A percentile compares a stretch with the other conserved stretches of the same genome.
phyloP scores from a whole-genome alignment of 345 rosid species.

The Melaleuca alternifolia region DNA sequence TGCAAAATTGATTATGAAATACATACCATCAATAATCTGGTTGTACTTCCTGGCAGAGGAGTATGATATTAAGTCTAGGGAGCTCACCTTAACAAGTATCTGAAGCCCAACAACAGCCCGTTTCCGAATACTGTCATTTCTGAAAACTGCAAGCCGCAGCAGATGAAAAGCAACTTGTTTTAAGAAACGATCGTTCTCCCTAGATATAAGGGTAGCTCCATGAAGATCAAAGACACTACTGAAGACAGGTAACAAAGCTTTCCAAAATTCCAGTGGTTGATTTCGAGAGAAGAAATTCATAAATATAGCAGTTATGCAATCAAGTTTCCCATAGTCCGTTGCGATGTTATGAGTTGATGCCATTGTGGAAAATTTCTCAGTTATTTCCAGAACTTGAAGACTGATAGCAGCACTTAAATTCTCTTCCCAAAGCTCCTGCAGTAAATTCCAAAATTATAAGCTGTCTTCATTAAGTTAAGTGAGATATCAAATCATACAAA shows the following conservation, averaged over 20 bases:
- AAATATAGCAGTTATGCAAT: slow-evolving; percentile 81
- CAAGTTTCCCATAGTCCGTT: slow-evolving; percentile 97
- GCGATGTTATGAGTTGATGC: slow-evolving; percentile 84
- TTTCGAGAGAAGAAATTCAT: slow-evolving; percentile 86
- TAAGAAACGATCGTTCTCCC: slow-evolving; percentile 98
- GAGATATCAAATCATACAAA: background rate
- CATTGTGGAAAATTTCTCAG: slow-evolving; percentile 78
- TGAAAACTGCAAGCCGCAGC: slow-evolving; percentile 90
- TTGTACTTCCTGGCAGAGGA: background rate
- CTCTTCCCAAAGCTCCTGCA: slow-evolving; percentile 99
- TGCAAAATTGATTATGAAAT: slow-evolving; percentile 28
- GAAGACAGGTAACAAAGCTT: slow-evolving; percentile 76
- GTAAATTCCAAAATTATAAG: slow-evolving; percentile 10
- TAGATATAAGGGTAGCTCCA: slow-evolving; percentile 92
- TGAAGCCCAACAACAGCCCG: slow-evolving; percentile 94
- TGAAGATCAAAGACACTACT: slow-evolving; percentile 75
- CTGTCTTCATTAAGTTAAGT: background rate
- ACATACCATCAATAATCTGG: background rate
- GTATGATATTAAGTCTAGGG: slow-evolving; percentile 8
- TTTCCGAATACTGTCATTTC: slow-evolving; percentile 86
- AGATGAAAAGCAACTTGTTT: slow-evolving; percentile 98
- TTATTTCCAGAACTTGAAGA: slow-evolving; percentile 94
- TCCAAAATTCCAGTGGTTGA: slow-evolving; percentile 90
- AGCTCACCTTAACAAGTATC: slow-evolving; percentile 79
- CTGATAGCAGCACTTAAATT: slow-evolving; percentile 94